These are phyloP conservation scores for Cutaneotrichosporon curvatum DNA, from an alignment of 1,284 basidiomycete species.

Conservation along the genomic window DNA sequence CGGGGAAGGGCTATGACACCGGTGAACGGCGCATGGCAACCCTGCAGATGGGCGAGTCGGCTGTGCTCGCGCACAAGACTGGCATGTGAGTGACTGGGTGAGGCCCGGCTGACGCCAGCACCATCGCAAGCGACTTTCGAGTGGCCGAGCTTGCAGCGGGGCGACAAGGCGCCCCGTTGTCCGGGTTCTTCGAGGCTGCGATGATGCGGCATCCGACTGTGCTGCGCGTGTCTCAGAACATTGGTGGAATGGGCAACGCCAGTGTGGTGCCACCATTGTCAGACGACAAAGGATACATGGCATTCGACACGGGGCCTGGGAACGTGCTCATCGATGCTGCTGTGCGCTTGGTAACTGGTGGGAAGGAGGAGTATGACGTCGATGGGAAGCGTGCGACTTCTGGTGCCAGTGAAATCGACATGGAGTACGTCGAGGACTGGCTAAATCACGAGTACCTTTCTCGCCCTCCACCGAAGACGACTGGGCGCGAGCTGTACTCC, in stretches of 20 bases:
- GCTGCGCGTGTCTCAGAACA: slow-evolving; percentile 22
- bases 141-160: slow-evolving; percentile 22
- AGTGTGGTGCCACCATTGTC: slow-evolving; percentile 15
- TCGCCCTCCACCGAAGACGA: slow-evolving; percentile 7
- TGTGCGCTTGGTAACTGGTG: slow-evolving; percentile 16
- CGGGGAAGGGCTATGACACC: too few species aligned
- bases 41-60: slow-evolving; percentile 11
- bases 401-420: neutral
- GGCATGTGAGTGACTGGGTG: too few species aligned
- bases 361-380: slow-evolving; percentile 18
- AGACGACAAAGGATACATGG: neutral
- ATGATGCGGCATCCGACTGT: slow-evolving; percentile 18
- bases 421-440: neutral
- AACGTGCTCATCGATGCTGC: slow-evolving; percentile 25
- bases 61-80: slow-evolving; percentile 8
- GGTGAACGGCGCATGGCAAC: slow-evolving; percentile 1
- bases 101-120: too few species aligned
- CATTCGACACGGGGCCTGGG: slow-evolving; percentile 17
- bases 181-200: slow-evolving; percentile 21
- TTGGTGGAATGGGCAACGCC: slow-evolving; percentile 28
- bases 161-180: slow-evolving; percentile 21
- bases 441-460: neutral
- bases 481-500: slow-evolving; percentile 18
- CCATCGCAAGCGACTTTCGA: slow-evolving; percentile 21
- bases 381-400: slow-evolving; percentile 6